These are phyloP conservation scores for Physaria fendleri DNA, from an alignment of 345 rosid species.

Conservation along the genomic window DNA sequence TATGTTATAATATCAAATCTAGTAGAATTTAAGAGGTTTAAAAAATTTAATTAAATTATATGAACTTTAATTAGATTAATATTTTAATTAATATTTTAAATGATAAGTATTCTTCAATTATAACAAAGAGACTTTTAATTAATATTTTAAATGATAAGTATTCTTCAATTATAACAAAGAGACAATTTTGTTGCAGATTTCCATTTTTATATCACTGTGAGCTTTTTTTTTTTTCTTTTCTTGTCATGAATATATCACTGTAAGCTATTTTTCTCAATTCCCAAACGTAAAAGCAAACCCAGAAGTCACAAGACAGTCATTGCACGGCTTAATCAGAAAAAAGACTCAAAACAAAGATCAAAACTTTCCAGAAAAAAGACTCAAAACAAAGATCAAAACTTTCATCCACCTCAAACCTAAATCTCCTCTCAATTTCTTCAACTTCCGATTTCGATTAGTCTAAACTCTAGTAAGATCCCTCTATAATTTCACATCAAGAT, in stretches of 20 bases:
- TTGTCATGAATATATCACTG: too few relatives aligned
- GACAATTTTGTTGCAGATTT: background rate
- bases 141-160: too few relatives aligned
- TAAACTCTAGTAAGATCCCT: slow-evolving; percentile 25
- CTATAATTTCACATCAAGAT: background rate
- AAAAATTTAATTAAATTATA: background rate
- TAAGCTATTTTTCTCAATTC: background rate
- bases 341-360: slow-evolving; percentile 3
- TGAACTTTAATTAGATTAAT: too few relatives aligned
- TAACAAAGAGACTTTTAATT: background rate
- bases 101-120: too few relatives aligned
- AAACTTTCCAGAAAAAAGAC: slow-evolving; percentile 4
- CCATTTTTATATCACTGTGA: background rate
- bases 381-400: slow-evolving; percentile 14
- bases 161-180: background rate
- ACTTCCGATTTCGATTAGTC: slow-evolving; percentile 4
- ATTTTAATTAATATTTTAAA: too few relatives aligned
- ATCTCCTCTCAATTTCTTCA: background rate
- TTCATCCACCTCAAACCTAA: slow-evolving; percentile 5
- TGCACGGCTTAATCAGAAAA: slow-evolving; percentile 12
- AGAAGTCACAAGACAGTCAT: slow-evolving; percentile 11
- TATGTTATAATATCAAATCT: too few relatives aligned
- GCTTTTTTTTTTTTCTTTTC: too few relatives aligned
- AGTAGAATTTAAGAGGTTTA: too few relatives aligned
- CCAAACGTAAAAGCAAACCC: background rate